Percentiles rank a stretch among this genome's conserved stretches.
Conservation (phyloP, 2,329 filamentous ascomycete species). For the Aspergillus pseudoviridinutans region DNA sequence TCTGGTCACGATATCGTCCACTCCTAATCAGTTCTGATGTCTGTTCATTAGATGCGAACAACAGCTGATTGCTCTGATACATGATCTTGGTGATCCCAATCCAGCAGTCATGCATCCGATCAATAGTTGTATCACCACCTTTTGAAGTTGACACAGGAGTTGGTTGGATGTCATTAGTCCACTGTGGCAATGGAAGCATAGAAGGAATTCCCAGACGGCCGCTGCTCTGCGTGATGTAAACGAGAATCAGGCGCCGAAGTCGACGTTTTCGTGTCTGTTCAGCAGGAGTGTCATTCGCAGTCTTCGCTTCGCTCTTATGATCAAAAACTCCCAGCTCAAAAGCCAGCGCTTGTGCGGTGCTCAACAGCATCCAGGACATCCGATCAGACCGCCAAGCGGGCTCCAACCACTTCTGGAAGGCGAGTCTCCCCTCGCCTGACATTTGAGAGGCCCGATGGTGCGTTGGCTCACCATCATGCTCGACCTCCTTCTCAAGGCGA, state of each 20-base stretch:
- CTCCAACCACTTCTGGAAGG: conserved; percentile 88
- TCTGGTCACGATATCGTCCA: conserved; percentile 74
- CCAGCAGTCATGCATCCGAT: conserved; percentile 76
- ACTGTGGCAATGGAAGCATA: conserved; percentile 67
- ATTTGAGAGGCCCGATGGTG: conserved; percentile 47
- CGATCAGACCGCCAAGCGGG: conserved; percentile 91
- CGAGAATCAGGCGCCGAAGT: conserved; percentile 79
- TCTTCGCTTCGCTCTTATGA: conserved; percentile 70
- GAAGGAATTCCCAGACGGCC: conserved; percentile 88
- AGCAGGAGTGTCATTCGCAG: conserved; percentile 43
- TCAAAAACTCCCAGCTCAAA: conserved; percentile 97
- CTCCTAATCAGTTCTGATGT: conserved; percentile 86
- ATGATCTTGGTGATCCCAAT: conserved; percentile 88
- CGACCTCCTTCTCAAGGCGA: conserved; percentile 47
- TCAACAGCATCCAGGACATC: conserved; percentile 97
- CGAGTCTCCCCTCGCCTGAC: conserved; percentile 74
- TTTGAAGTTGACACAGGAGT: conserved; percentile 25
- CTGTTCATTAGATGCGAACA: conserved; percentile 83
- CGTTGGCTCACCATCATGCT: conserved; percentile 38
- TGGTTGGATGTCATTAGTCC: conserved; percentile 37
- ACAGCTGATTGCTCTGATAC: conserved; percentile 80
- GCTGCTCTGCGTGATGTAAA: conserved; percentile 91
- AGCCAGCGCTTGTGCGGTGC: conserved; percentile 81
- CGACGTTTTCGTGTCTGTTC: conserved; percentile 77
- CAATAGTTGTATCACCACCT: conserved; percentile 41